Evolutionary conservation across 345 rosid species (phyloP).

Genomic region (Aquilaria sinensis): DNA sequence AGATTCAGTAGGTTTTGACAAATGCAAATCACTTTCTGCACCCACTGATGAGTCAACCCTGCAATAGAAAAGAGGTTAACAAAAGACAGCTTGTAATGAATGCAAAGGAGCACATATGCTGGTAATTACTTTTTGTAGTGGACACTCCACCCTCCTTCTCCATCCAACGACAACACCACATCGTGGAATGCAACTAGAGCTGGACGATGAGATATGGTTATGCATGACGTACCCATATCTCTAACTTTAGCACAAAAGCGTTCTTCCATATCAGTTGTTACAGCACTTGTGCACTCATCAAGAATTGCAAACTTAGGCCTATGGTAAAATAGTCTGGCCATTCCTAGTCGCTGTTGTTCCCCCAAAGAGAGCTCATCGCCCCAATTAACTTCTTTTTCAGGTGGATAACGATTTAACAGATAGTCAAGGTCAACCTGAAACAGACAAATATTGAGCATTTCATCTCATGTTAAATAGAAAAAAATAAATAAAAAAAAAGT

Average conservation of each 20-base stretch:
- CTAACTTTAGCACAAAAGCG: constrained; percentile 93
- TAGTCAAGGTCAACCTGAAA: constrained; percentile 92
- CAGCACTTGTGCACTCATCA: constrained; percentile 99
- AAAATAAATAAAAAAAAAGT: constrained; percentile 8
- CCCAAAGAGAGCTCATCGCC: constrained; percentile 96
- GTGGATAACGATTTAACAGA: constrained; percentile 86
- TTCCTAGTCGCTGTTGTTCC: constrained; percentile 98
- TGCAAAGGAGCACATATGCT: constrained; percentile 4
- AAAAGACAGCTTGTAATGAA: constrained; percentile 9
- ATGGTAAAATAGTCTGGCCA: constrained; percentile 97
- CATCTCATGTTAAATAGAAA: constrained; percentile 8
- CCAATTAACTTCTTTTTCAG: constrained; percentile 90
- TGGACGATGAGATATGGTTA: constrained; percentile 98
- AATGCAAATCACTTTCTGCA: constrained; percentile 38
- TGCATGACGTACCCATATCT: constrained; percentile 99
- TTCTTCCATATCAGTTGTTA: constrained; percentile 99
- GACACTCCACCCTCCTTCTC: constrained; percentile 95
- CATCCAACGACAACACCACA: constrained; percentile 87
- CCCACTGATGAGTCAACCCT: constrained; percentile 59
- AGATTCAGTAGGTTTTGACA: constrained; percentile 40
- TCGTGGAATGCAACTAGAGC: constrained; percentile 98
- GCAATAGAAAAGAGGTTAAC: constrained; percentile 20
- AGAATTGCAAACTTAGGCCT: constrained; percentile 99
- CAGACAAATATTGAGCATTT: constrained; percentile 8
- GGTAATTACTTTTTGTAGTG: constrained; percentile 65